These are phyloP conservation scores for Curvularia eragrostidis DNA, from an alignment of 2,329 filamentous ascomycete genomes.

Conservation along the genomic window DNA sequence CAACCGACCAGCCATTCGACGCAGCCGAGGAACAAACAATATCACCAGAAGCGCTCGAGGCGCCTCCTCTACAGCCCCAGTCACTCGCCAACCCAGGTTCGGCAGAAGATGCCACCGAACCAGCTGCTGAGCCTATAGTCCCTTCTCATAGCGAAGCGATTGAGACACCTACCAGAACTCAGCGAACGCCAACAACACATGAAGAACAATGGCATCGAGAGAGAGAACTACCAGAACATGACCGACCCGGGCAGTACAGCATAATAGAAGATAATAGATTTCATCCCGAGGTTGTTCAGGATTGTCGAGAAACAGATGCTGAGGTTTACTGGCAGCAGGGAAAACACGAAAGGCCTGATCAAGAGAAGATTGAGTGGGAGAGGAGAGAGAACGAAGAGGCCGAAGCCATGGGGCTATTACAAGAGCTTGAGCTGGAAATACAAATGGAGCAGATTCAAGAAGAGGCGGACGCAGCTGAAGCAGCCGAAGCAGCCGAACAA, in stretches of 20 bases:
- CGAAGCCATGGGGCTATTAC: slow-evolving; percentile 6
- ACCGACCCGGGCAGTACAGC: slow-evolving; percentile 2
- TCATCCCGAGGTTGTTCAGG: neutral
- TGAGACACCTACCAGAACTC: neutral
- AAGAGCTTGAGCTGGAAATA: slow-evolving; percentile 3
- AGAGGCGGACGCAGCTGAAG: slow-evolving; percentile 12
- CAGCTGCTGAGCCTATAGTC: slow-evolving; percentile 1
- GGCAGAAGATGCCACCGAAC: slow-evolving; percentile 4
- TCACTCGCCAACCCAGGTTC: neutral
- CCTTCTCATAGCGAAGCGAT: neutral
- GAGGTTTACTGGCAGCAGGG: slow-evolving; percentile 2
- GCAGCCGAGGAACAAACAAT: slow-evolving; percentile 9
- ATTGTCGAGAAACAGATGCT: neutral
- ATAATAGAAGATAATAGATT: slow-evolving; percentile 1
- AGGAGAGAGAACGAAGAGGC: slow-evolving; percentile 10
- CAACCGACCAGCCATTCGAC: slow-evolving; percentile 14
- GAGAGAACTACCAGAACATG: neutral
- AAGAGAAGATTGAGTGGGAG: slow-evolving; percentile 13
- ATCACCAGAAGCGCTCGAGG: slow-evolving; percentile 1
- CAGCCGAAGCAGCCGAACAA: slow-evolving; percentile 8
- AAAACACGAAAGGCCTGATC: slow-evolving; percentile 10
- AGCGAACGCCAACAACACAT: slow-evolving; percentile 9
- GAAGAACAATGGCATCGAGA: neutral
- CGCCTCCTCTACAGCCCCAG: neutral
- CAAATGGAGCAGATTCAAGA: slow-evolving; percentile 5